Base-by-base conservation (phyloP, 371 early-diverging fungal species). In the Gilbertella persicaria region DNA sequence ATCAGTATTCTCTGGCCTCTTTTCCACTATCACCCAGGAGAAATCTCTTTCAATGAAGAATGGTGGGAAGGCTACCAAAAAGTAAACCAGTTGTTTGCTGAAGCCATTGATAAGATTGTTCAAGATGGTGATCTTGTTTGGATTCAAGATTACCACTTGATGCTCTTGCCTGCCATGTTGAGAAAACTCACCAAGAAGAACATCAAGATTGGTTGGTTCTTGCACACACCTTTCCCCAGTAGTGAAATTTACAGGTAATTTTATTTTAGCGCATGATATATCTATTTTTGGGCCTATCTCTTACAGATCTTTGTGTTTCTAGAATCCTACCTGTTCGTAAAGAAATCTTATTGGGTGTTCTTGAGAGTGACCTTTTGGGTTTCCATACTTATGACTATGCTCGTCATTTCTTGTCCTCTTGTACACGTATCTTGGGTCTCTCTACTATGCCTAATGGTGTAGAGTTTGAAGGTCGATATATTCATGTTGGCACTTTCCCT, bases 101-200 rank as follows among this genome's bases (percentile, higher is more conserved):
- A 92, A 48, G 87, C 92, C 5, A 82, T 99, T 54, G 67, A 73
- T 2, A 83, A 87, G 21, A 79, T 86, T 44, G 83, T 90, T 12
- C 67, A 91, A 60, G 95, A 97, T 45, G 95, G 92, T 33, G 99
- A 99, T 46, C 41, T 60, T 79, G 89, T 99, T 35, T 99, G 99
- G 98, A 91, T 99, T n/a, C 99, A 99, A 53, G 99, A 99, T 74
- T 99, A 99, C 75, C 99, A 99, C 68, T 72, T 99, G 46, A 96
- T 99, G 96, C 77, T 99, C 36, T 79, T 99, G 29, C 99, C 99
- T 16, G 73, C 78, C 14, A 75, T 99, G 82, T 67, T 99, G 36
- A 56, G 73, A 16, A 65, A 69, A 35, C 58, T 53, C 23, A 67
- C 83, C 52, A 54, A 63, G 16, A 96, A 95, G 0, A 80, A 91